Base-by-base conservation (phyloP, 768 basidiomycete genomes). In the Calocera viscosa region DNA sequence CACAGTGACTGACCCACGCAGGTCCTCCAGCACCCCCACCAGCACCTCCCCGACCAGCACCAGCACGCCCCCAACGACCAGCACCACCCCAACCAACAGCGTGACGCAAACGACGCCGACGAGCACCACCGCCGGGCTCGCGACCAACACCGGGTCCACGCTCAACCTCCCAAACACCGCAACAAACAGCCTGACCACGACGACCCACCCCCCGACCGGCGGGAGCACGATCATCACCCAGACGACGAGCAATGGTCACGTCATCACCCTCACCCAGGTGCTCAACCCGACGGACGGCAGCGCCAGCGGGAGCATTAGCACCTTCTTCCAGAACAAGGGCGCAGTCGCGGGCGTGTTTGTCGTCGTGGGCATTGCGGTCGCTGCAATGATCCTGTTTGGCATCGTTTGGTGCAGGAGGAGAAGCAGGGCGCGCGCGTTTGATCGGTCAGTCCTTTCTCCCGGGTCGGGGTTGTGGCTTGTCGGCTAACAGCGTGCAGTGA, bases 321-420 rank as follows among this genome's bases (percentile, higher is more conserved):
- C 89, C 66, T 98, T 96, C 78, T 94, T 95, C 76, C 75, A 75
- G 64, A 90, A 91, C 72, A 84, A 79, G 32, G 84, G 85, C 1
- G 86, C 85, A 11, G 85, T 90, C 2, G 84, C 85, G 1, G 89
- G 87, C 7, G 83, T 86, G n/a, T 91, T 91, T 74, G 79, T 87
- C 7, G 84, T 80, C 12, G 81, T 87, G 19, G 94, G 93, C 7
- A 72, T 91, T 24, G 87, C 90, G 2, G 77, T 80, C 3, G 80
- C 82, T 0, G 79, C 78, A 0, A 69, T 86, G 26, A 70, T 80
- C 8, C 74, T 81, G 10, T 81, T 80, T 10, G 69, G 81, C n/a
- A 70, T 81, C 22, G 80, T 81, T 19, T 60, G 30, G 24, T 60
- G 53, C 53, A 26, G 53, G 30, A 60, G 30, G 53, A 14, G 53